Evolutionary conservation across 2,329 filamentous ascomycete species (phyloP), one percentile per base, ranked within the genome.

Genomic region (Alternaria angustiovoidea): DNA sequence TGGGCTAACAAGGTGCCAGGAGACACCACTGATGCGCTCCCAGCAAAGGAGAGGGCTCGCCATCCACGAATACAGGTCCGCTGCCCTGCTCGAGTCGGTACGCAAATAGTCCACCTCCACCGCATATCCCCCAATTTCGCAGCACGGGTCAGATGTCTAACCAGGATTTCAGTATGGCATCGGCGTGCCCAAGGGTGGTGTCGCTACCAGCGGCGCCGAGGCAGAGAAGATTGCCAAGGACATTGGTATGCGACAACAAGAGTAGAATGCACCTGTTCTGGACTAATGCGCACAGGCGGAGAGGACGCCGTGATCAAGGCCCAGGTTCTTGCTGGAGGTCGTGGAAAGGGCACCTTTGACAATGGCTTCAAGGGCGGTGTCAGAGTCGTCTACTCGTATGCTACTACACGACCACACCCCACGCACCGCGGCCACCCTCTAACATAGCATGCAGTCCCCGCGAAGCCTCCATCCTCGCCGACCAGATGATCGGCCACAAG

Each of bases 251-350:
- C 63, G 56, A 44, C 49, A 43, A 47, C 36, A n/a, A 51, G 42
- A 28, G 61, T 59, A 70, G 26, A 34, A 60, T 30, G 72, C 65
- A 71, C 6, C 5, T 14, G 57, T 54, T 9, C 16, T 39, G 54
- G 54, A 58, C 75, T 80, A 74, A 79, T 68, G 61, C 42, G 52
- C 59, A 59, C 73, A 85, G 91, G 87, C 71, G 87, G 87, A 75
- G 94, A 96, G 79, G 95, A 99, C 81, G 94, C 97, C 89, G 95
- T 99, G 73, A 98, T 99, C 88, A 99, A 99, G 88, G 95, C 95
- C 65, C 95, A 99, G 86, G 95, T 99, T 63, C 91, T 99, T 66
- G 95, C 95, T 65, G 95, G 95, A 83, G 95, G 95, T 69, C 91
- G 95, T 85, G 95, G 95, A 83, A 99, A 99, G 87, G 95, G 95